These are phyloP conservation scores for Blastobotrys capitulatus DNA, from an alignment of 1,139 yeast genomes.

Conservation along the genomic window DNA sequence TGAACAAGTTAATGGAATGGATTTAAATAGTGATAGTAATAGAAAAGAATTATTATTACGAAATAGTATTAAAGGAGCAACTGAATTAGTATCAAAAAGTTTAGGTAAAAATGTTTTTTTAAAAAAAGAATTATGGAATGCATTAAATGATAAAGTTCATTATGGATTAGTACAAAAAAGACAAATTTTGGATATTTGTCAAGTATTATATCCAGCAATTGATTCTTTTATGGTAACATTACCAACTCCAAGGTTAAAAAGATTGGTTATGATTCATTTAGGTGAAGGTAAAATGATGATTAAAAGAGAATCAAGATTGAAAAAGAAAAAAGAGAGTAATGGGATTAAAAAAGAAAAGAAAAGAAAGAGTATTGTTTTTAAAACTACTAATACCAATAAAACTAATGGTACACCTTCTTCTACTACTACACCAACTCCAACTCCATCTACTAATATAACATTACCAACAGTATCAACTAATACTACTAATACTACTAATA, in stretches of 20 bases:
- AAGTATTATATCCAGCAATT: conserved; percentile 59
- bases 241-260: conserved; percentile 63
- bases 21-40: conserved; percentile 22
- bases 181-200: conserved; percentile 57
- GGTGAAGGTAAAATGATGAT: conserved; percentile 44
- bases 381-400: background rate
- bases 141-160: conserved; percentile 44
- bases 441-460: background rate
- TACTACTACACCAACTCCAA: background rate
- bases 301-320: conserved; percentile 14
- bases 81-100: conserved; percentile 60
- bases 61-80: conserved; percentile 53
- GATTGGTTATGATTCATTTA: conserved; percentile 51
- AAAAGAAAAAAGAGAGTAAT: background rate
- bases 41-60: conserved; percentile 39
- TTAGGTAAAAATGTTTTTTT: conserved; percentile 52
- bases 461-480: background rate
- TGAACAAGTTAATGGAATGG: conserved; percentile 2
- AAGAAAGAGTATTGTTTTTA: background rate
- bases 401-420: background rate
- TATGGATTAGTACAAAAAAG: conserved; percentile 57
- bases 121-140: conserved; percentile 57
- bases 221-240: conserved; percentile 58
- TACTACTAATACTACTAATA: background rate
- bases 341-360: background rate